phyloP scores from a whole-genome alignment of 2,329 filamentous ascomycete species.

The Colletotrichum caudatum region DNA sequence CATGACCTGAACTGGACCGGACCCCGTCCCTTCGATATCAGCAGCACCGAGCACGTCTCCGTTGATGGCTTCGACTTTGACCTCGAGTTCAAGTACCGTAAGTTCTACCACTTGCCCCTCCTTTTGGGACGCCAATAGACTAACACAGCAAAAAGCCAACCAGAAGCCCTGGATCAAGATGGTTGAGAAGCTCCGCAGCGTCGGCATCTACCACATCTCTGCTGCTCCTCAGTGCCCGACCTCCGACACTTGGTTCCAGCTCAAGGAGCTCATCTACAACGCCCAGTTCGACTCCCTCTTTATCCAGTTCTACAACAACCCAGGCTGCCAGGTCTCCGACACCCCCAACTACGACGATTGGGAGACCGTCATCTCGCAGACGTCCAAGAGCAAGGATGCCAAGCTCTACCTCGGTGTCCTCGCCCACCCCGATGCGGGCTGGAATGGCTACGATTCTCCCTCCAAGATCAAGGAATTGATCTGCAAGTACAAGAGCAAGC shows the following conservation, averaged over 20 bases:
- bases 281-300: constrained; percentile 58
- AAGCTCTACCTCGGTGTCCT: constrained; percentile 62
- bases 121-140: background rate
- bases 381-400: constrained; percentile 53
- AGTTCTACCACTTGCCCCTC: constrained; percentile 32
- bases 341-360: constrained; percentile 58
- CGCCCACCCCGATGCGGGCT: constrained; percentile 47
- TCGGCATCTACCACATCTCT: constrained; percentile 52
- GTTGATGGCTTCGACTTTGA: constrained; percentile 60
- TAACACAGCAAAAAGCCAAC: constrained; percentile 46
- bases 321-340: constrained; percentile 50
- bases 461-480: constrained; percentile 52
- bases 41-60: constrained; percentile 44
- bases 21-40: constrained; percentile 56
- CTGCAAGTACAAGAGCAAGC: constrained; percentile 52
- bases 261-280: constrained; percentile 55
- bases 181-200: constrained; percentile 52
- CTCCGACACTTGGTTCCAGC: constrained; percentile 46
- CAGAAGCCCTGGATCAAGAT: constrained; percentile 53
- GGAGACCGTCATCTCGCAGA: constrained; percentile 51
- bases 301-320: constrained; percentile 65
- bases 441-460: constrained; percentile 52
- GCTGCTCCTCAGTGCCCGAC: constrained; percentile 60
- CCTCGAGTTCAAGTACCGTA: constrained; percentile 52
- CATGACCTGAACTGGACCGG: constrained; percentile 48